Percentiles rank a stretch among this genome's conserved stretches.
phyloP scores from a whole-genome alignment of 305 asterid genomes.

The Withania somnifera region DNA sequence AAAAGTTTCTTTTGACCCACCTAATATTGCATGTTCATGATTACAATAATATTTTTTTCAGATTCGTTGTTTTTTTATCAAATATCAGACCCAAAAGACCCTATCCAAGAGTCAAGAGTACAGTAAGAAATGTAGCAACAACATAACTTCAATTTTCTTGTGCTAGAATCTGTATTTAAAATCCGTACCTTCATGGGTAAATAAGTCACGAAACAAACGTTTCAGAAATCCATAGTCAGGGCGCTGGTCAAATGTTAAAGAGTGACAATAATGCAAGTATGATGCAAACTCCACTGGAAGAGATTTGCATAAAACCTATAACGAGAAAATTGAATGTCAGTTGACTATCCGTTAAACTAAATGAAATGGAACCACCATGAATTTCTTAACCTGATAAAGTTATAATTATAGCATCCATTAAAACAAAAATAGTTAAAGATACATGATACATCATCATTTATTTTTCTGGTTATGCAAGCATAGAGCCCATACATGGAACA shows the following conservation, averaged over 20 bases:
- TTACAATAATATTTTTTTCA: background rate
- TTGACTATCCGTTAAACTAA: background rate
- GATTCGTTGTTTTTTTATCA: background rate
- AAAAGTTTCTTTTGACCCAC: background rate
- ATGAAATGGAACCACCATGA: background rate
- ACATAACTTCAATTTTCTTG: background rate
- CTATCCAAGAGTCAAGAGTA: background rate
- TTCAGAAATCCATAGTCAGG: slow-evolving; percentile 94
- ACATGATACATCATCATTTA: background rate
- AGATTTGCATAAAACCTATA: slow-evolving; percentile 81
- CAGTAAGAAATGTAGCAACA: background rate
- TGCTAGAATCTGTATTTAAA: background rate
- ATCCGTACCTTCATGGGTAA: slow-evolving; percentile 60
- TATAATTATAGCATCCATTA: background rate
- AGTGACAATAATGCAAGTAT: slow-evolving; percentile 83
- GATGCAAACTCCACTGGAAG: slow-evolving; percentile 96
- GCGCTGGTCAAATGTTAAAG: slow-evolving; percentile 84
- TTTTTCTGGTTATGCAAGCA: background rate
- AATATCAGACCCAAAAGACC: background rate
- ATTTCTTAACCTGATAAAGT: background rate
- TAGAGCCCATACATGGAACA: background rate
- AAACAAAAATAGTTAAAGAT: background rate
- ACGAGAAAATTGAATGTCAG: background rate
- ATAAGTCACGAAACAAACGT: slow-evolving; percentile 80
- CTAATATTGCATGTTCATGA: background rate